Evolutionary conservation across 345 rosid genomes (phyloP).

Genomic region (Fremontodendron californicum): DNA sequence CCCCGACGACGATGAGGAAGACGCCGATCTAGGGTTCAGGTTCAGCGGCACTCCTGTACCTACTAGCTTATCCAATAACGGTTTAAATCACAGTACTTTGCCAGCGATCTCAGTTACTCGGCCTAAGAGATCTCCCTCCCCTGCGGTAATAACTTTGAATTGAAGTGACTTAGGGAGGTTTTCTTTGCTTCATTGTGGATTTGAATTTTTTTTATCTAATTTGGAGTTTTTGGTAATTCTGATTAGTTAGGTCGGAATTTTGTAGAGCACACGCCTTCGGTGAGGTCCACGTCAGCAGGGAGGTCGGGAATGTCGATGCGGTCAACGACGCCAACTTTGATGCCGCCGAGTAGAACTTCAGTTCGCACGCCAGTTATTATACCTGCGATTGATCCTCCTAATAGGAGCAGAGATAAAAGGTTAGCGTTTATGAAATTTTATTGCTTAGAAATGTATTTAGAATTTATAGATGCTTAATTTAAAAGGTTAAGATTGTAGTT

Average conservation of each 20-base stretch:
- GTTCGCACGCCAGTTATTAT: constrained; percentile 50
- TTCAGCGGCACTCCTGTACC: constrained; percentile 40
- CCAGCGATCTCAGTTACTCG: constrained; percentile 41
- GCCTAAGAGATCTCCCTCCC: constrained; percentile 79
- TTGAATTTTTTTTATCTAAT: constrained; percentile 21
- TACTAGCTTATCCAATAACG: constrained; percentile 33
- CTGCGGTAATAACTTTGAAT: constrained; percentile 53
- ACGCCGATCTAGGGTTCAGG: constrained; percentile 55
- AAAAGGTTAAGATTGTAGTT: background rate
- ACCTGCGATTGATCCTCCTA: constrained; percentile 48
- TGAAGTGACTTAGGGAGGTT: constrained; percentile 9
- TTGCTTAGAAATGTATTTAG: constrained; percentile 11
- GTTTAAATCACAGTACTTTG: constrained; percentile 19
- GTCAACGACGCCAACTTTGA: constrained; percentile 37
- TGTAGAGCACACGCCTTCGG: constrained; percentile 51
- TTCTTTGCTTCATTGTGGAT: background rate
- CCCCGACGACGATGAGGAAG: constrained; percentile 53
- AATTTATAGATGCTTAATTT: background rate
- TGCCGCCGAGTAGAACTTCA: constrained; percentile 54
- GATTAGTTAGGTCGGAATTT: constrained; percentile 82
- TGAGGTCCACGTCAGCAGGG: constrained; percentile 80
- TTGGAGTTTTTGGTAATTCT: constrained; percentile 25
- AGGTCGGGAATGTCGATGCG: constrained; percentile 54
- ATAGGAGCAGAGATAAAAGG: constrained; percentile 45
- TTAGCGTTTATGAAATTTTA: constrained; percentile 17